Conservation (phyloP, 148 eudicot species). For the Spergularia marina region DNA sequence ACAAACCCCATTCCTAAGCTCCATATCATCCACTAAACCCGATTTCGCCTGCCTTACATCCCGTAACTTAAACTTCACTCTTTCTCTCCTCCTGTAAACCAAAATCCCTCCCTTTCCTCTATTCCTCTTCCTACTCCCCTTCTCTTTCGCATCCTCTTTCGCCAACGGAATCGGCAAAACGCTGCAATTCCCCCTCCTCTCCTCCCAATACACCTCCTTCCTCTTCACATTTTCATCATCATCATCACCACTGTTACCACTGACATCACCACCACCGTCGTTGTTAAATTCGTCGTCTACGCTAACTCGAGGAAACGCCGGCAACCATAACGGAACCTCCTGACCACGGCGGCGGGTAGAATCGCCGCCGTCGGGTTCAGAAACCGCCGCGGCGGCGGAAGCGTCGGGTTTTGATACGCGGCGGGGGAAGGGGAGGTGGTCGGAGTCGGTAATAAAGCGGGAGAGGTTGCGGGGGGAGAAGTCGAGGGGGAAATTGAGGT, state of each 20-base stretch:
- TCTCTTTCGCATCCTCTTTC: background rate
- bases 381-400: background rate
- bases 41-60: conserved; percentile 5
- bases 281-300: background rate
- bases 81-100: conserved; percentile 38
- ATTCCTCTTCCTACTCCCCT: conserved; percentile 4
- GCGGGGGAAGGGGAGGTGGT: conserved; percentile 44
- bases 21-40: conserved; percentile 25
- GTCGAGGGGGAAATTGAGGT: conserved; percentile 38
- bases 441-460: conserved; percentile 28
- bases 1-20: conserved; percentile 38
- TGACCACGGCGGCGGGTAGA: background rate
- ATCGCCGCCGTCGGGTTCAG: background rate
- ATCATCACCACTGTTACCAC: too few species aligned
- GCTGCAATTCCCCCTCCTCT: background rate
- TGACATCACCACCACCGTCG: too few species aligned
- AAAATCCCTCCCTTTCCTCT: conserved; percentile 10
- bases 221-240: background rate
- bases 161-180: background rate
- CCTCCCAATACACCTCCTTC: conserved; percentile 23
- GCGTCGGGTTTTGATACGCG: background rate
- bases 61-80: conserved; percentile 43
- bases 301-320: conserved; percentile 42
- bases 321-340: conserved; percentile 74
- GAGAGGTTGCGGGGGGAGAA: conserved; percentile 35